A percentile compares a stretch with the other conserved stretches of the same genome.
phyloP scores from a whole-genome alignment of 768 basidiomycete species.

The Mycena olivaceomarginata region DNA sequence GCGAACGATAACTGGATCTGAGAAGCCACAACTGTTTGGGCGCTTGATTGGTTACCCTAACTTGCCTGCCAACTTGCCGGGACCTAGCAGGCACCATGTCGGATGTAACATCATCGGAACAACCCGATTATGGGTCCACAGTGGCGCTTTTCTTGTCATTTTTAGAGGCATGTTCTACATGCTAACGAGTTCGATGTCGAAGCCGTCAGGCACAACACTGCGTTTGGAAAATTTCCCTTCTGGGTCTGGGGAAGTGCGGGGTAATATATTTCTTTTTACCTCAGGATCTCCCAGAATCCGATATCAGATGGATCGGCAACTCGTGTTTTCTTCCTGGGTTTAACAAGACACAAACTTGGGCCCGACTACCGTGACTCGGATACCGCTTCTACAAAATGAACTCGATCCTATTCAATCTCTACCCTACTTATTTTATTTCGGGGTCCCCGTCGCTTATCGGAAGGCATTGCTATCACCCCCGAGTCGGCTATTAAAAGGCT shows the following conservation, averaged over 20 bases:
- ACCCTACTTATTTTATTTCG: background rate
- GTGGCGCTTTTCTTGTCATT: conserved; percentile 17
- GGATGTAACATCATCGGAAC: background rate
- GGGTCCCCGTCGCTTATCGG: background rate
- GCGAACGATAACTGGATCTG: background rate
- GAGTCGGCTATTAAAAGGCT: conserved; percentile 16
- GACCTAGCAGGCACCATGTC: conserved; percentile 1
- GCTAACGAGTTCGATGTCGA: background rate
- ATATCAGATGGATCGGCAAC: background rate
- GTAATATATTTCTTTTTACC: conserved; percentile 7
- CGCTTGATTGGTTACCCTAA: background rate
- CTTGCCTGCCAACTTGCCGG: background rate
- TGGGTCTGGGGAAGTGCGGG: background rate
- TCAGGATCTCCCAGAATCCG: background rate
- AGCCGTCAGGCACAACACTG: too few relatives aligned
- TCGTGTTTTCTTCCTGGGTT: background rate
- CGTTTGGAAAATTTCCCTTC: too few relatives aligned
- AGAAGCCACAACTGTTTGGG: background rate
- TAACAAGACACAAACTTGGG: background rate
- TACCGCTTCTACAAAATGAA: background rate
- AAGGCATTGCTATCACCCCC: background rate
- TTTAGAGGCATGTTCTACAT: background rate
- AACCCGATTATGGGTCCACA: conserved; percentile 3
- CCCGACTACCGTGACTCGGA: too few relatives aligned
- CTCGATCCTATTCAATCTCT: background rate